phyloP scores from a whole-genome alignment of 805 yeast genomes.

The Kazachstania martiniae region DNA sequence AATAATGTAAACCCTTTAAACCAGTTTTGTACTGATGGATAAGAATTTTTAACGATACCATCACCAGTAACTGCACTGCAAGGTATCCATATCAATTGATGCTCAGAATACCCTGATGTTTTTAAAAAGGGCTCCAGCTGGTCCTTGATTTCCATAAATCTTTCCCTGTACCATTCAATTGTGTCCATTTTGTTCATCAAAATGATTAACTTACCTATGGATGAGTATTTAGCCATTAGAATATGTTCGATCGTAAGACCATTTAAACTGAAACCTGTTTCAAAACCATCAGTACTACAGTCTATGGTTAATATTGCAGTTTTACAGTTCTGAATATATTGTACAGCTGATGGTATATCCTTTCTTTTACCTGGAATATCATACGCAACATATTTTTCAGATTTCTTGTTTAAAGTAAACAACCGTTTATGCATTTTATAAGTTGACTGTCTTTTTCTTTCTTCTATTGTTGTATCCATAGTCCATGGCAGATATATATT shows the following conservation, averaged over 20 bases:
- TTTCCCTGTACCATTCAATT: conserved; percentile 82
- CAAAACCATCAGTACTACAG: conserved; percentile 8
- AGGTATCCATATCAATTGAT: conserved; percentile 80
- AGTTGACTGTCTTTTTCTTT: conserved; percentile 2
- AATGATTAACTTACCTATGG: conserved; percentile 4
- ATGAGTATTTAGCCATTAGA: conserved; percentile 1
- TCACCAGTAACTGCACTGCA: conserved; percentile 93
- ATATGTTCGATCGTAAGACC: conserved; percentile 8
- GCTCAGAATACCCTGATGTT: conserved; percentile 72
- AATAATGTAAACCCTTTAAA: conserved; percentile 8
- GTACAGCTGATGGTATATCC: not conserved
- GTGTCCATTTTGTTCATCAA: conserved; percentile 73
- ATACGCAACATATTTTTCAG: conserved; percentile 1
- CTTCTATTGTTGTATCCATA: conserved; percentile 3
- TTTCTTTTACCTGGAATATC: conserved; percentile 5
- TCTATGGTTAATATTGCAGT: conserved; percentile 6
- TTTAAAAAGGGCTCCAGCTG: conserved; percentile 68
- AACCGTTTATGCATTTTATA: not conserved
- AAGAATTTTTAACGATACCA: conserved; percentile 73
- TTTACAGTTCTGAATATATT: conserved; percentile 1
- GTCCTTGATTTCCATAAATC: conserved; percentile 82
- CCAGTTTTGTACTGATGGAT: conserved; percentile 16
- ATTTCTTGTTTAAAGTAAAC: not conserved
- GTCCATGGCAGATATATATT: conserved; percentile 5
- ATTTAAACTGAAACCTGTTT: conserved; percentile 8